Evolutionary conservation across 1,139 yeast species (phyloP), one percentile per base, ranked within the genome.

Genomic region (Candida frijolesensis): DNA sequence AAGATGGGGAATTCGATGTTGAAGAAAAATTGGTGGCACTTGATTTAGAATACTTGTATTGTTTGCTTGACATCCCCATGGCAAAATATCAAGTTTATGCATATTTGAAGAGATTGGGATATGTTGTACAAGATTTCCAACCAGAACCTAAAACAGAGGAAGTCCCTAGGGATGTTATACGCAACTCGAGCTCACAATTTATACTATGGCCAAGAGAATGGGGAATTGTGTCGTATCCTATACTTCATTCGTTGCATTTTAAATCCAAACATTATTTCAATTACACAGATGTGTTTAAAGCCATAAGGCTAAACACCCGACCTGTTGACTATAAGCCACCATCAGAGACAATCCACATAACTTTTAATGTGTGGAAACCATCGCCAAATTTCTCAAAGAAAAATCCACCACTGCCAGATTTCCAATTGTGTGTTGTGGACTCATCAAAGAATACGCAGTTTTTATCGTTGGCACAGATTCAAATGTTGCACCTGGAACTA

Each of bases 281-380:
- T 48, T 69, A 71, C 52, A 63, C 74, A 1, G 72, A 71, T 41
- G 68, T 82, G 1, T 79, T 73, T 52, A 57, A 63, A 43, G 66
- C 78, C 2, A 57, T 81, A 16, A 61, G 61, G 14, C 56, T 80
- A 40, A 63, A 78, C 4, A 71, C 74, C 3, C 57, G 65, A 46
- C 54, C 16, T 41, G 55, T 32, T 12, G 18, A 30, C 1, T 35
- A 29, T 4, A 33, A 27, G 1, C 27, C 44, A 8, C 25, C 49
- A 22, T 35, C 44, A 5, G 48, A 49, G 27, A 34, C 39, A 15
- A 47, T 51, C 30, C 45, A 55, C 2, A 62, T 79, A 1, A 68
- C 76, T 1, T 91, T 77, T 59, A 78, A 87, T 59, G 89, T 89
- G 1, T 92, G 97, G 97, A 91, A 89, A 65, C 98, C 98, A 0